Evolutionary conservation across 371 early-diverging fungal species (phyloP).

Genomic region (Mortierella sp.): DNA sequence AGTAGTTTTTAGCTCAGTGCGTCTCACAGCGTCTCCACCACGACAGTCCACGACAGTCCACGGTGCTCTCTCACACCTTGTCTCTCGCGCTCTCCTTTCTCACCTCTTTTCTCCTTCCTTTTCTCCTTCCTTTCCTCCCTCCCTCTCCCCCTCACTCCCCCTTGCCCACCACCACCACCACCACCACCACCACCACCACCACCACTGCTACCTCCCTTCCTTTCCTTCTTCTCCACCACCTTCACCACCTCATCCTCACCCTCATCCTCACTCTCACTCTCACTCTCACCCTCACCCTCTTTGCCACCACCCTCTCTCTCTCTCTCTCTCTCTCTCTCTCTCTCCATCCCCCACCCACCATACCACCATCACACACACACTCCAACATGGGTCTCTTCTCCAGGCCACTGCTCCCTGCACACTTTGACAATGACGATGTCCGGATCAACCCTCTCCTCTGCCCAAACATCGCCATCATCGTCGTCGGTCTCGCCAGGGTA

Average conservation of each 20-base stretch:
- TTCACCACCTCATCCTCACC: conserved; percentile 1
- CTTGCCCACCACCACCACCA: neutral
- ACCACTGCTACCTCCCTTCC: neutral
- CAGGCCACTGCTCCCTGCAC: conserved; percentile 38
- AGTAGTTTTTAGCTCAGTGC: no score
- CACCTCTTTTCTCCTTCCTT: no score
- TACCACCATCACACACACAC: neutral
- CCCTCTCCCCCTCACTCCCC: neutral
- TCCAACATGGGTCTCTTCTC: conserved; percentile 42
- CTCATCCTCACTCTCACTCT: conserved; percentile 1
- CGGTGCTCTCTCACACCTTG: no score
- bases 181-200: neutral
- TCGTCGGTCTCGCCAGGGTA: conserved; percentile 52
- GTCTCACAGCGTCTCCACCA: no score
- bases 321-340: neutral
- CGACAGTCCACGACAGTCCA: no score
- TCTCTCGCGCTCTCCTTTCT: no score
- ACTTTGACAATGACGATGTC: conserved; percentile 50
- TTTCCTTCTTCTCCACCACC: neutral
- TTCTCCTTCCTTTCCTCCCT: no score
- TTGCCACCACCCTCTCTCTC: conserved; percentile 2
- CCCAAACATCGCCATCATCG: conserved; percentile 42
- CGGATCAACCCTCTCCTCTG: conserved; percentile 49
- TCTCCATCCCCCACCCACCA: neutral
- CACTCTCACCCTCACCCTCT: neutral